Base-by-base conservation (phyloP, 495 filamentous ascomycete genomes). In the Trichoderma parareesei region DNA sequence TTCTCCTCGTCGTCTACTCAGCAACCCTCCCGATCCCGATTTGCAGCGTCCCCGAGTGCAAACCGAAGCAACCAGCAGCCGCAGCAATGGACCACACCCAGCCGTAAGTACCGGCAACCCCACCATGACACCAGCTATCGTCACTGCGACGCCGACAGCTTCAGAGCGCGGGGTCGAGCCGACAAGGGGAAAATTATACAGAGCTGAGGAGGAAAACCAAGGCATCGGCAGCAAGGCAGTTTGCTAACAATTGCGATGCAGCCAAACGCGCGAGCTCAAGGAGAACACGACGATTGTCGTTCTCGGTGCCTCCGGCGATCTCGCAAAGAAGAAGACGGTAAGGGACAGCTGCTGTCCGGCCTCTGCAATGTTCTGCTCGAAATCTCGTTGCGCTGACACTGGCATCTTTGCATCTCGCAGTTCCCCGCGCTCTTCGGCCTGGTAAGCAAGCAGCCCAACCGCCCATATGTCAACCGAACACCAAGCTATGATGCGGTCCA, bases 301-400 rank as follows among this genome's bases (percentile, higher is more conserved):
- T 70, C 87, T 99, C 66, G 94, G 94, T 71, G 94, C 94, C 64
- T 98, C 95, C 18, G 94, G 94, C 64, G 94, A 99, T 82, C 83
- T 99, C 55, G 94, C 95, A 40, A 98, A 98, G 84, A 98, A 98
- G 88, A 98, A 98, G 85, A 98, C 94, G 20, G 93, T 96, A 77
- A 71, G 90, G 41, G 63, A 61, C 66, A 60, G 65, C 64, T 67
- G 44, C 44, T 9, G 27, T 10, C 20, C 33, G 16, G 53, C 16
- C 40, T 61, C 62, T 44, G 38, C 41, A 27, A 27, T 57, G 13
- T 33, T 60, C 27, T 59, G 38, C 43, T 40, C 62, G 70, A 16
- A 62, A 68, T 61, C 14, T 41, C 35, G 61, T 18, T 64, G 64
- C 69, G 62, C 76, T 79, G 67, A 81, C 68, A 43, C 67, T 8